Percentiles rank a stretch among this genome's conserved stretches.
Conservation (phyloP, 495 filamentous ascomycete species). For the Saxophila tyrrhenica region DNA sequence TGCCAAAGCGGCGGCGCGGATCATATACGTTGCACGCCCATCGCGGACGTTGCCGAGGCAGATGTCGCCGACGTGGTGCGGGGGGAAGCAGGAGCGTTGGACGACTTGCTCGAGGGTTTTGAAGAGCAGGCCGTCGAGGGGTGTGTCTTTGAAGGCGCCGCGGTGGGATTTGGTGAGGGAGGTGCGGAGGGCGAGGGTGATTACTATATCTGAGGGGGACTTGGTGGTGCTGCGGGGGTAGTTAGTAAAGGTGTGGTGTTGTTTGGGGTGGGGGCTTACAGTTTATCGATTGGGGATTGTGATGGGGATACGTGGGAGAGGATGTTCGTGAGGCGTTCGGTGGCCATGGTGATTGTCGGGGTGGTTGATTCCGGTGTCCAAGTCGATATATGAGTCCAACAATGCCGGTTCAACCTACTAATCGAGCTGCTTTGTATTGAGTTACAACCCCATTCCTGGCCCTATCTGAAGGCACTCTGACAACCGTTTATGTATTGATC, state of each 20-base stretch:
- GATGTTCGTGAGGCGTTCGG: constrained; percentile 72
- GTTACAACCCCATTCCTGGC: no score
- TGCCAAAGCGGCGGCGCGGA: neutral
- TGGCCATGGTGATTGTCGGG: constrained; percentile 54
- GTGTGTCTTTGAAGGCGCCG: constrained; percentile 23
- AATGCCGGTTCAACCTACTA: no score
- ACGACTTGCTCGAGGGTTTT: constrained; percentile 1
- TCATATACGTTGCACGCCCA: neutral
- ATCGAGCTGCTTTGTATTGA: no score
- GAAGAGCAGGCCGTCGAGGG: constrained; percentile 5
- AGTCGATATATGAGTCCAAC: no score
- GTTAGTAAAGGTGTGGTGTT: constrained; percentile 7
- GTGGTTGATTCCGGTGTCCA: no score
- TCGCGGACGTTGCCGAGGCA: constrained; percentile 22
- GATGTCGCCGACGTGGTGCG: constrained; percentile 17
- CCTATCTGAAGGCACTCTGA: no score
- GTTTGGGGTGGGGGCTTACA: constrained; percentile 43
- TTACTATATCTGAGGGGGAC: constrained; percentile 18
- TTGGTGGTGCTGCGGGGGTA: neutral
- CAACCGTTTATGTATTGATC: no score
- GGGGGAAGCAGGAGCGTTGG: constrained; percentile 7
- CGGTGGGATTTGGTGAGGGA: constrained; percentile 20
- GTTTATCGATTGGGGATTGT: constrained; percentile 51
- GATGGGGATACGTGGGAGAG: constrained; percentile 69
- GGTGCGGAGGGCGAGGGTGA: constrained; percentile 19